phyloP scores from a whole-genome alignment of 2,329 filamentous ascomycete genomes.

The Cyclaneusma minus region DNA sequence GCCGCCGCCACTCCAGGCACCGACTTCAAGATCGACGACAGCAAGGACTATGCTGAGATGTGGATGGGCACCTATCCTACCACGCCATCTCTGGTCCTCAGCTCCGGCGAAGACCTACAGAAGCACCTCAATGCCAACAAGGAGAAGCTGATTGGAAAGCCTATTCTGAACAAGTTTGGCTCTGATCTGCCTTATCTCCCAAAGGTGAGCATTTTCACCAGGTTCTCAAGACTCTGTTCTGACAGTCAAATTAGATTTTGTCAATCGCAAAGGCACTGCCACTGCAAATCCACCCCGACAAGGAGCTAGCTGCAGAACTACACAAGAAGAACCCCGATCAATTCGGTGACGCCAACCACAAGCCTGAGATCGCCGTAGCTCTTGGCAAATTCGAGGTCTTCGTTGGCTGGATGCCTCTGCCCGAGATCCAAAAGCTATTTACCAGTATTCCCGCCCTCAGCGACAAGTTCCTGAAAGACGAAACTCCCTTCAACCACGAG shows the following conservation, averaged over 20 bases:
- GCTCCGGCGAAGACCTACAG: constrained; percentile 46
- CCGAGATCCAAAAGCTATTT: constrained; percentile 42
- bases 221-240: not conserved
- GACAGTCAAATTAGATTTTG: constrained; percentile 32
- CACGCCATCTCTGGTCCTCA: constrained; percentile 47
- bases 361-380: constrained; percentile 65
- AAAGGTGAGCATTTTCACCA: constrained; percentile 30
- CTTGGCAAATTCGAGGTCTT: constrained; percentile 61
- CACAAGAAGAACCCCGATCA: constrained; percentile 47
- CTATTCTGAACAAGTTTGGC: constrained; percentile 43
- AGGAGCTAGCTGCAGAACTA: constrained; percentile 45
- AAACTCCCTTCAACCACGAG: constrained; percentile 36
- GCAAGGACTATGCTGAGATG: constrained; percentile 50
- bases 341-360: constrained; percentile 62
- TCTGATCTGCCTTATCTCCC: constrained; percentile 56
- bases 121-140: constrained; percentile 47
- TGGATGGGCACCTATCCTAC: constrained; percentile 69
- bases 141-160: constrained; percentile 46
- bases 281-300: constrained; percentile 61
- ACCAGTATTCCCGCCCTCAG: constrained; percentile 11
- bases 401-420: constrained; percentile 55
- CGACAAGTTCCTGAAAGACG: constrained; percentile 8
- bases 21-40: constrained; percentile 47
- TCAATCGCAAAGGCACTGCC: constrained; percentile 64
- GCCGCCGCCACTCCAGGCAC: constrained; percentile 49